Percentiles rank a stretch among this genome's conserved stretches.
Conservation (phyloP, 805 yeast species). For the Hanseniaspora clermontiae region DNA sequence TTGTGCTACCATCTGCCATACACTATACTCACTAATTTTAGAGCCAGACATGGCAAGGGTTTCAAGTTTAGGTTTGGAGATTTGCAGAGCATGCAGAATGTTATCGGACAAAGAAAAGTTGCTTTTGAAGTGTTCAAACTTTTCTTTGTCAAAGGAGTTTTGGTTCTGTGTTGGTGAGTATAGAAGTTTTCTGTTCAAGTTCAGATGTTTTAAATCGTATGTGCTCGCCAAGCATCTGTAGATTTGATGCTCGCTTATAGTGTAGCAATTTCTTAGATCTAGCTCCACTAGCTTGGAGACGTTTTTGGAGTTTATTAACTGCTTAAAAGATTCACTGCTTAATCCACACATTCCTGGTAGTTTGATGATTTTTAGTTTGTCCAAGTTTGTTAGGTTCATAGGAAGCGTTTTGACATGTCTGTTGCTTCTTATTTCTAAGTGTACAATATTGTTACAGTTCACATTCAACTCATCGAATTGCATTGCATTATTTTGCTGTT, state of each 20-base stretch:
- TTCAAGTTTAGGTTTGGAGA: conserved; percentile 23
- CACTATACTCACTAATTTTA: conserved; percentile 55
- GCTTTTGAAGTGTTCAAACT: neutral
- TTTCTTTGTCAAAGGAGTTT: neutral
- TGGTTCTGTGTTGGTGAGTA: neutral
- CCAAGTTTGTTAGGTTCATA: neutral
- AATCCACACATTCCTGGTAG: conserved; percentile 8
- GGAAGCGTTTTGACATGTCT: conserved; percentile 6
- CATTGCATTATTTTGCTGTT: neutral
- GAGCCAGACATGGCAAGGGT: conserved; percentile 90
- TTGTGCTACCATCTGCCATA: conserved; percentile 60
- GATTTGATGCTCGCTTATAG: conserved; percentile 1
- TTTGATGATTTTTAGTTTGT: neutral
- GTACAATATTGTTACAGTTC: conserved; percentile 8
- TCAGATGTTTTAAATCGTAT: conserved; percentile 5
- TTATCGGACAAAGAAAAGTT: conserved; percentile 9
- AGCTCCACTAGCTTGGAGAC: neutral
- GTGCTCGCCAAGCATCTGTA: neutral
- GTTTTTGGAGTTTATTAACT: neutral
- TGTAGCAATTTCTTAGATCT: conserved; percentile 12
- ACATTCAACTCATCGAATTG: conserved; percentile 4
- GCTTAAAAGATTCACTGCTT: neutral
- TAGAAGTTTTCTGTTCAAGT: conserved; percentile 8
- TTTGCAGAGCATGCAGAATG: conserved; percentile 7
- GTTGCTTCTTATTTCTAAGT: conserved; percentile 12